Evolutionary conservation across 495 filamentous ascomycete genomes (phyloP), one percentile per base, ranked within the genome.

Genomic region (Letharia lupina): DNA sequence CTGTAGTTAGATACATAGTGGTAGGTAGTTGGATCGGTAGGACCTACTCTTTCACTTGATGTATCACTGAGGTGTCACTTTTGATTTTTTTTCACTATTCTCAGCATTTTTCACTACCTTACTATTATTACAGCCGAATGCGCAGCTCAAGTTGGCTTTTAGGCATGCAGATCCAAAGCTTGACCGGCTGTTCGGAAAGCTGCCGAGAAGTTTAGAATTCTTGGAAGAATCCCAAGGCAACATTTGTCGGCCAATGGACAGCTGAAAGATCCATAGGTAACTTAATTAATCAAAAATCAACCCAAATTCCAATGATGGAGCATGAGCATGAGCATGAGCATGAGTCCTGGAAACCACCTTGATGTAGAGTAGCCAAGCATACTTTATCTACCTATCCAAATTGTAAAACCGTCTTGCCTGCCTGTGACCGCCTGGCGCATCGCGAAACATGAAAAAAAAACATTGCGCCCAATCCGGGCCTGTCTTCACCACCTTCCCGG

Each of bases 31-130:
- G 16, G 16, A 31, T 64, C 62, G 62, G 37, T 64, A 56, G 37
- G 7, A 58, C 62, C 50, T 64, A 23, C 62, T 57, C 20, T 11
- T 57, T 44, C 37, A 28, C n/a, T 52, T 64, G 23, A 28, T 28
- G 23, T 28, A 28, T 28, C 23, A 28, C 23, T 28, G 23, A 28
- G 23, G 23, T 28, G 23, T 28, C 23, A 28, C 23, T 28, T 28
- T 28, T 28, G 23, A 28, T 28, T 28, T 28, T 28, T 28, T 28
- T 28, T 28, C 23, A 28, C 23, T 28, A 28, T 28, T 28, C 23
- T 28, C 23, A 28, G 23, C 23, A 28, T 28, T 28, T 28, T 28
- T 28, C 23, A 28, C 23, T 28, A 28, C 23, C 23, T n/a, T 60
- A 13, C 20, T 20, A 20, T 37, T 5, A n/a, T 20, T 18, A 35